Evolutionary conservation across 2,329 filamentous ascomycete species (phyloP), one percentile per base, ranked within the genome.

Genomic region (Fusarium buharicum): DNA sequence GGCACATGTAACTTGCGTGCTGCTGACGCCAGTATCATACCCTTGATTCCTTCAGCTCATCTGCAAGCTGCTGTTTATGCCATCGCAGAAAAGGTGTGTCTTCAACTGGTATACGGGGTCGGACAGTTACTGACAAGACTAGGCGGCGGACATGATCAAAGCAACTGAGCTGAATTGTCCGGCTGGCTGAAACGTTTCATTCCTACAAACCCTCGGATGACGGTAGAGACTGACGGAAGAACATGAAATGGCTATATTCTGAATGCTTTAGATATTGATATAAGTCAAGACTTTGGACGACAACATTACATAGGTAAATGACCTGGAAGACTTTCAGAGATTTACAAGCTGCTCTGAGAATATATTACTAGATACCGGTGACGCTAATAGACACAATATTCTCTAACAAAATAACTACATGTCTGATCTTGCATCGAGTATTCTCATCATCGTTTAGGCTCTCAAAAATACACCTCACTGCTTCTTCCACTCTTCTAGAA

Each of bases 1-100:
- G 71, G 72, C 12, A 62, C 69, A 3, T 54, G 58, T 2, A 60
- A 62, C 2, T 49, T 73, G n/a, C 67, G 70, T 18, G 55, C 73
- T 17, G 63, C 64, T 4, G 70, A 72, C 20, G 70, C 70, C 0
- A 67, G 64, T 10, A 38, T 72, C 49, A 68, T 72, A 34, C 70
- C 70, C 10, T 22, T 72, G 14, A 45, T 62, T n/a, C 59, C 53
- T 7, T 67, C 70, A 4, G 66, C 65, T 2, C 72, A 75, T 52
- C 55, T 71, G 16, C 70, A 71, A 48, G 68, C 70, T 13, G 71
- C 70, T 10, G 69, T 75, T 9, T 76, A 75, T 47, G 70, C 73
- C 38, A 70, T 76, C 18, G 74, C 74, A 6, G 69, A 72, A 48
- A 70, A 62, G 24, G 60, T 46, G 9, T 40, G 40, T 14, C 3